A percentile compares a stretch with the other conserved stretches of the same genome.
These are phyloP conservation scores for Ensete glaucum DNA, from an alignment of 176 grass and related monocot genomes.

Conservation along the genomic window DNA sequence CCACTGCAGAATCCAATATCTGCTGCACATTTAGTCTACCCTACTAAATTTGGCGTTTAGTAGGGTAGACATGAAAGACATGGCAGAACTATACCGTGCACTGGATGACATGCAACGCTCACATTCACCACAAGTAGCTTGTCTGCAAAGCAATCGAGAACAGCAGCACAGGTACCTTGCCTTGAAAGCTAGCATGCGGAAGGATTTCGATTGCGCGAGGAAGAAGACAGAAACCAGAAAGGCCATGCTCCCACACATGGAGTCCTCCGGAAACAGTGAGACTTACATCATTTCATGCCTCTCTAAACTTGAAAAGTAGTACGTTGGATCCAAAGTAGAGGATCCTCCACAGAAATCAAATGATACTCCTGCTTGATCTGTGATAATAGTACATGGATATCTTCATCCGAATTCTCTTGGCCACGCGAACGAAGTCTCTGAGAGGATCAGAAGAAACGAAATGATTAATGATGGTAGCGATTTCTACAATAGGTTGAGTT, in stretches of 20 bases:
- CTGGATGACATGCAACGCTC: not conserved
- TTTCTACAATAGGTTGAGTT: not conserved
- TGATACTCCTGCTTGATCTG: too few species aligned
- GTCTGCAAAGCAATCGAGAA: not conserved
- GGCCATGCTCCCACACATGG: too few species aligned
- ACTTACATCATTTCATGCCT: too few species aligned
- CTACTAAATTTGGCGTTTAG: not conserved
- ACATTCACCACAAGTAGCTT: not conserved
- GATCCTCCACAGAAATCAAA: too few species aligned
- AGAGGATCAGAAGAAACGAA: not conserved
- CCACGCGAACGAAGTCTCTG: not conserved
- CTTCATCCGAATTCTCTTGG: not conserved
- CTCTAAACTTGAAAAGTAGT: too few species aligned
- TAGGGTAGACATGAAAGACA: not conserved
- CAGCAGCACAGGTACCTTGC: too few species aligned
- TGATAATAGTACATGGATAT: too few species aligned
- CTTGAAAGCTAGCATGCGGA: too few species aligned
- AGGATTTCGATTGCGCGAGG: too few species aligned
- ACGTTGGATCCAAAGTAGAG: too few species aligned
- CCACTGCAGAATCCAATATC: not conserved
- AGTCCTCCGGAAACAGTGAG: too few species aligned
- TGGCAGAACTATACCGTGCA: not conserved
- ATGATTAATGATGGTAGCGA: not conserved
- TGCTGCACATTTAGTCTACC: not conserved
- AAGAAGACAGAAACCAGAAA: too few species aligned